Evolutionary conservation across 345 rosid genomes (phyloP), one percentile per base, ranked within the genome.

Genomic region (Euphorbia peplus): DNA sequence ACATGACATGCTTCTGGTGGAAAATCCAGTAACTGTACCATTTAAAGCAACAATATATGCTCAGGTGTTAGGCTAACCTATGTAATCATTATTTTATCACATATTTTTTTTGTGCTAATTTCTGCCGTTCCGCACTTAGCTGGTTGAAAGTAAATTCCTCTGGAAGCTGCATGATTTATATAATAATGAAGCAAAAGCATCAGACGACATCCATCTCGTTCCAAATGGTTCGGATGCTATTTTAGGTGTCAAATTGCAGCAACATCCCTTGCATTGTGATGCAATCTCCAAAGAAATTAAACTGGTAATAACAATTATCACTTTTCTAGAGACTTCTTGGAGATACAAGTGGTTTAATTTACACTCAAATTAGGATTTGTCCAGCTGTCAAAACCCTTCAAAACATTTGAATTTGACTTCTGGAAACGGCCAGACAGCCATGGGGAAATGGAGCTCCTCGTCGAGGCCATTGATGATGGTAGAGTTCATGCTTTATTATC

Each of bases 361-460:
- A 66, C 64, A 79, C 85, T 87, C 77, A 76, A 64, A 72, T 75
- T 70, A 80, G 70, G 76, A 69, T 82, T 76, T 63, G 75, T 87
- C 73, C 92, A 91, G 98, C 79, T 95, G 73, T 95, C 99, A 76
- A 88, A 91, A 73, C 98, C 99, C 65, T 84, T 88, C 86, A 80
- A 81, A 80, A 68, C 88, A 78, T 90, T 91, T 84, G 96, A 88
- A 81, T 88, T 95, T 82, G 96, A 90, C 84, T 91, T 95, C 68
- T 88, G 96, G 92, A 91, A 84, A 88, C 81, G 90, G 73, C 95
- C 96, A 65, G 87, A 80, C 52, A 89, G 90, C 80, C 76, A 71
- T 52, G 81, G 93, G 55, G 86, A 90, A 67, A 75, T 80, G 62
- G 75, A 84, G 69, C 53, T 86, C 70, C 73, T 46, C 64, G 75